These are phyloP conservation scores for Paracamarosporium sp. DNA, from an alignment of 2,329 filamentous ascomycete genomes.

Conservation along the genomic window DNA sequence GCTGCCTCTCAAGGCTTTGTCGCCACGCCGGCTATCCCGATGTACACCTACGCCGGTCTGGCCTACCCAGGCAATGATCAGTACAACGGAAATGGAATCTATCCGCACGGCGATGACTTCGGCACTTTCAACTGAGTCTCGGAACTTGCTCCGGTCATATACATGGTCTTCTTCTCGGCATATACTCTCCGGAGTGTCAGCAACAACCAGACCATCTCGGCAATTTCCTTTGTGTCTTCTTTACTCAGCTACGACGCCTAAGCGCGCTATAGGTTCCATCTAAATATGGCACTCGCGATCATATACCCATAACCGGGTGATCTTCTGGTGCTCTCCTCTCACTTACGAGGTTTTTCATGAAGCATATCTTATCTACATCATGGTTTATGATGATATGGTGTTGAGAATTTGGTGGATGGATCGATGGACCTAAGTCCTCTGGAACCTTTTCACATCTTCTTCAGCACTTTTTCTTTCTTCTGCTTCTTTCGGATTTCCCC, in stretches of 20 bases:
- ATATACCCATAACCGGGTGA: background rate
- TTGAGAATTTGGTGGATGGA: background rate
- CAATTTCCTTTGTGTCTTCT: slow-evolving; percentile 1
- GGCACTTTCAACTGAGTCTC: background rate
- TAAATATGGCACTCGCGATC: slow-evolving; percentile 1
- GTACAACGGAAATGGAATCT: background rate
- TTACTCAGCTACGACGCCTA: background rate
- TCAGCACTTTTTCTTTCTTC: background rate
- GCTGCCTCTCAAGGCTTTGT: background rate
- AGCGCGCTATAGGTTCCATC: background rate
- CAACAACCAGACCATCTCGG: slow-evolving; percentile 2
- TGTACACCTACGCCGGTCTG: background rate
- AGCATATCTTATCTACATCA: background rate
- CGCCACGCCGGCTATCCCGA: background rate
- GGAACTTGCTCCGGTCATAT: background rate
- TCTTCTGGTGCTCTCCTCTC: background rate
- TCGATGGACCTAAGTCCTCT: background rate
- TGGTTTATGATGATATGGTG: background rate
- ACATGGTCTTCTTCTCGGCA: background rate
- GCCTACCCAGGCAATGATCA: background rate
- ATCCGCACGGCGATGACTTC: background rate
- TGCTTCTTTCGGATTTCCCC: slow-evolving; percentile 1
- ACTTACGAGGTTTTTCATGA: too few species aligned
- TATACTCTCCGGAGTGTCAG: background rate
- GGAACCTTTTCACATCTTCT: background rate